Evolutionary conservation across 1,139 yeast species (phyloP), one percentile per base, ranked within the genome.

Genomic region (Debaryomycetaceae sp.): DNA sequence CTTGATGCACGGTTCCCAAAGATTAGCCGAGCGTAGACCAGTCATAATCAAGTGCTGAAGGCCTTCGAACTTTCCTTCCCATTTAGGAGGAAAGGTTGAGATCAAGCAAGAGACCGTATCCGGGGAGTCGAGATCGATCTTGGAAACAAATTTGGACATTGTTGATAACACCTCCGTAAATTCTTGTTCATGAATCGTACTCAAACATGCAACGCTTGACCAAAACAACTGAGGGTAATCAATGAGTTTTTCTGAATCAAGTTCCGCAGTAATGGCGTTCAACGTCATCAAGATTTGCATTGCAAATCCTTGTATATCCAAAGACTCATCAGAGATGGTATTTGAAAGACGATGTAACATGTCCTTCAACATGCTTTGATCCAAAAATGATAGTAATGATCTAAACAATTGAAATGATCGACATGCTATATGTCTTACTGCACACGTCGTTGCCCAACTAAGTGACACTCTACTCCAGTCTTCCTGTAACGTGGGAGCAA

Each of bases 211-310:
- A 22, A 91, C 95, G 26, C 94, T 81, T 1, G 92, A 86, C 99
- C 99, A 94, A 58, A 92, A 94, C 31, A 92, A 65, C 57, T 91
- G 98, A 0, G 98, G 98, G 58, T 84, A 88, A 48, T 87, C 87
- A 44, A 87, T 83, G 46, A 92, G 66, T 48, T 87, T 85, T 34
- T 79, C 87, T 4, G 92, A 75, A 48, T 82, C 86, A 36, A 89
- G 67, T 52, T 88, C 95, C 0, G 95, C 94, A 1, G 94, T 85
- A 14, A 89, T 81, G 0, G 97, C 96, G 63, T 91, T 88, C 50
- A 92, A 63, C 0, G 98, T 92, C 97, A 91, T 91, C 46, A 94
- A 67, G 41, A 92, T 92, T 63, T 94, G 98, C 94, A 94, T 87
- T 0, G 98, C 85, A 63, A 94, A 94, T 0, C 97, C 97, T 62